Percentiles rank a stretch among this genome's conserved stretches.
phyloP scores from a whole-genome alignment of 1,284 basidiomycete genomes.

The Leccinum angustisporum region DNA sequence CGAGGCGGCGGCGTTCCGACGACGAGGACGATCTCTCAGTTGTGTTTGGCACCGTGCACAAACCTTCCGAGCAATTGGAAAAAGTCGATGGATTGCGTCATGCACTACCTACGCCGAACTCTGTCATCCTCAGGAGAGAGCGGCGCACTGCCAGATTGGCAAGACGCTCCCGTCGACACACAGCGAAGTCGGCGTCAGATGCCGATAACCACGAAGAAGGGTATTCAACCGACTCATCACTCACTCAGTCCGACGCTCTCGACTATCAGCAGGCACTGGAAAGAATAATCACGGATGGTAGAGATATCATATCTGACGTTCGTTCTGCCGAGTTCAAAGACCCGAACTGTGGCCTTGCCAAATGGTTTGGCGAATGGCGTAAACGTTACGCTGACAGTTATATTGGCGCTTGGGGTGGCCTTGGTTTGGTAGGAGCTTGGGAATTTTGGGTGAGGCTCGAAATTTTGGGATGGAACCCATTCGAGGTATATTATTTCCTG shows the following conservation, averaged over 20 bases:
- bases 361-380: slow-evolving; percentile 82
- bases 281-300: slow-evolving; percentile 52
- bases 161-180: slow-evolving; percentile 47
- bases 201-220: slow-evolving; percentile 67
- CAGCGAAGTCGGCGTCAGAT: slow-evolving; percentile 18
- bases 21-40: slow-evolving; percentile 80
- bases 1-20: slow-evolving; percentile 65
- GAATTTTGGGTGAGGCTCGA: slow-evolving; percentile 94
- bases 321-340: slow-evolving; percentile 82
- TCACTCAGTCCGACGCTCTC: slow-evolving; percentile 61
- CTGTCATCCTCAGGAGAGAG: slow-evolving; percentile 46
- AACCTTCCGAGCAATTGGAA: slow-evolving; percentile 36
- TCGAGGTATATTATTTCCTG: slow-evolving; percentile 56
- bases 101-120: slow-evolving; percentile 46
- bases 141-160: slow-evolving; percentile 54
- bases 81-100: slow-evolving; percentile 69
- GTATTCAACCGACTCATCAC: slow-evolving; percentile 80
- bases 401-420: slow-evolving; percentile 84
- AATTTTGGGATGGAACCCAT: slow-evolving; percentile 83
- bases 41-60: slow-evolving; percentile 63
- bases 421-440: slow-evolving; percentile 90
- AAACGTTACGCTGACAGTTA: slow-evolving; percentile 79
- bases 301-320: slow-evolving; percentile 79
- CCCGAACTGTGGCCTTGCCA: slow-evolving; percentile 69
- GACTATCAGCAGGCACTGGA: slow-evolving; percentile 71